These are phyloP conservation scores for Baeospora myosura DNA, from an alignment of 1,284 basidiomycete genomes.

Conservation along the genomic window DNA sequence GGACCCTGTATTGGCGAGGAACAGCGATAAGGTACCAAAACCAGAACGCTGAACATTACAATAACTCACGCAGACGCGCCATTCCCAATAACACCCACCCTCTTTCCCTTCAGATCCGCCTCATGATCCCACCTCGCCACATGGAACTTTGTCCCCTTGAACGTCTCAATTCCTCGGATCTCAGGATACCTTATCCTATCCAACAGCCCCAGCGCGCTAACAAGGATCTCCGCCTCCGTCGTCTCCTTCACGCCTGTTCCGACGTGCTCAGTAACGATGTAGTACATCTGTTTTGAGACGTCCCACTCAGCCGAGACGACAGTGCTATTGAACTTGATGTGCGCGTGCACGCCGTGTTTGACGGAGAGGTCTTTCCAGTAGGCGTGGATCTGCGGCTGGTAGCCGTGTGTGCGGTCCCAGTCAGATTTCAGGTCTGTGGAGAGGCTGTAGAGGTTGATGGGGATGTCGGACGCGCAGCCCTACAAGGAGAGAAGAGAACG, in stretches of 20 bases:
- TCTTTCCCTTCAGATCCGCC: conserved; percentile 33
- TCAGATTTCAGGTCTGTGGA: conserved; percentile 31
- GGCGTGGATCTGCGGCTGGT: conserved; percentile 24
- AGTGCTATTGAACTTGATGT: conserved; percentile 24
- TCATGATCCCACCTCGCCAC: conserved; percentile 37
- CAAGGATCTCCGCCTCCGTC: conserved; percentile 27
- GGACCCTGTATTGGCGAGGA: conserved; percentile 34
- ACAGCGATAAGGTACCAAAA: not conserved
- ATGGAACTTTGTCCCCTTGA: conserved; percentile 41
- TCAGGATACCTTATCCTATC: conserved; percentile 29
- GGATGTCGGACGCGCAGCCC: conserved; percentile 28
- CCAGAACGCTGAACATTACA: conserved; percentile 23
- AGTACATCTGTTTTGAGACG: conserved; percentile 22
- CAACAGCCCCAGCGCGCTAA: conserved; percentile 39
- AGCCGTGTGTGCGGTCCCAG: conserved; percentile 25
- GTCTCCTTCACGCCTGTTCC: conserved; percentile 17
- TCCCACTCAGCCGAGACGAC: conserved; percentile 37
- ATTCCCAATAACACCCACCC: conserved; percentile 44
- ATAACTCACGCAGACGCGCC: conserved; percentile 43
- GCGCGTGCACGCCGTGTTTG: conserved; percentile 23
- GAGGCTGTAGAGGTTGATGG: conserved; percentile 28
- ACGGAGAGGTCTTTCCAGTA: conserved; percentile 27
- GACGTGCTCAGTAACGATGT: conserved; percentile 25
- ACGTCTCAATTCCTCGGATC: conserved; percentile 32
- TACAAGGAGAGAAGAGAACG: conserved; percentile 17